Evolutionary conservation across 73 alveolate species (phyloP).

Genomic region (Paramecium pentaurelia): DNA sequence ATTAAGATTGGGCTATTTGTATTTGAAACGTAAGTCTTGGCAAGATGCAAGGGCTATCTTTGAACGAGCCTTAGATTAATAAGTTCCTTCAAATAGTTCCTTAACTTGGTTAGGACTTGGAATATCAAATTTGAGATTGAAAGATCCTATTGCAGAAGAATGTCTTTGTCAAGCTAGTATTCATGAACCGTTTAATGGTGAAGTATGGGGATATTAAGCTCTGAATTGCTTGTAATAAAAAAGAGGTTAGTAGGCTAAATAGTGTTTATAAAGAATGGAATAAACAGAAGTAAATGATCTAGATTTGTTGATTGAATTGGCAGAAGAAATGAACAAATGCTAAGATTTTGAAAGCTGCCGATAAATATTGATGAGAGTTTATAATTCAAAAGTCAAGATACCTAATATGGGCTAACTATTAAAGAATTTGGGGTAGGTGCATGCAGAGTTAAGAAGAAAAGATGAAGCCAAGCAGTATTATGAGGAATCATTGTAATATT

Average conservation of each 20-base stretch:
- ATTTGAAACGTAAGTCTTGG: constrained; percentile 84
- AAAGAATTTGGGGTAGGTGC: constrained; percentile 24
- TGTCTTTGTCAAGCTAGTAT: constrained; percentile 55
- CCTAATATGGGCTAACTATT: constrained; percentile 8
- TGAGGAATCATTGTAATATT: neutral
- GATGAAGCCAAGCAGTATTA: neutral
- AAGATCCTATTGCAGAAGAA: constrained; percentile 71
- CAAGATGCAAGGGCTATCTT: constrained; percentile 87
- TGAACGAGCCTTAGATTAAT: constrained; percentile 71
- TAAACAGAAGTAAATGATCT: constrained; percentile 57
- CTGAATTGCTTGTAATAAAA: constrained; percentile 21
- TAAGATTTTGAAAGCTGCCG: constrained; percentile 39
- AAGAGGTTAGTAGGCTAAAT: constrained; percentile 54
- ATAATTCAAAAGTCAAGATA: constrained; percentile 11
- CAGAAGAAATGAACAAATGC: constrained; percentile 36
- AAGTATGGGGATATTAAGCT: constrained; percentile 60
- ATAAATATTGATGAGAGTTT: constrained; percentile 31
- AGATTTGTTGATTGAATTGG: constrained; percentile 53
- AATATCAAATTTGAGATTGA: constrained; percentile 83
- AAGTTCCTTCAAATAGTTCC: constrained; percentile 77
- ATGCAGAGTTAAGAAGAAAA: neutral
- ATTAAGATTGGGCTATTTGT: constrained; percentile 85
- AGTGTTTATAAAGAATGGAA: constrained; percentile 36
- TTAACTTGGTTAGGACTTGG: constrained; percentile 95
- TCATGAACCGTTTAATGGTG: constrained; percentile 63